These are phyloP conservation scores for Linaria vulgaris DNA, from an alignment of 257 asterid genomes.

Conservation along the genomic window DNA sequence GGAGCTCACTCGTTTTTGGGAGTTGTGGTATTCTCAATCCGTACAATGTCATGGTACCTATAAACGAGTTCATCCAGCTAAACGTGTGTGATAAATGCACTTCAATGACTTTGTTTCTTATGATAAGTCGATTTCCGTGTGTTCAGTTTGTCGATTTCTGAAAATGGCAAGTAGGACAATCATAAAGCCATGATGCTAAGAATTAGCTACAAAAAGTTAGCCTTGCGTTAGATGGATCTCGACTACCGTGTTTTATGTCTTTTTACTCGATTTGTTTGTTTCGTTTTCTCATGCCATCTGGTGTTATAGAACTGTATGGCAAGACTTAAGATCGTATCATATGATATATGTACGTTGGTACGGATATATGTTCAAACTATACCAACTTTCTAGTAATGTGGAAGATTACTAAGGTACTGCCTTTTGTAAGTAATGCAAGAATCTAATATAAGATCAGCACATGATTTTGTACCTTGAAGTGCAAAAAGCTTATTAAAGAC, in stretches of 20 bases:
- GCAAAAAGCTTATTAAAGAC: no score
- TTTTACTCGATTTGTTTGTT: no score
- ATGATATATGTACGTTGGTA: no score
- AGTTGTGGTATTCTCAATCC: neutral
- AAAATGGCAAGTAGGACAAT: neutral
- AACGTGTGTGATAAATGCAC: slow-evolving; percentile 8
- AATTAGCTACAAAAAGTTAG: neutral
- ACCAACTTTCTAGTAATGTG: no score
- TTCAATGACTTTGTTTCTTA: slow-evolving; percentile 1
- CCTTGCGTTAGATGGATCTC: neutral
- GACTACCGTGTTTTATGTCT: neutral
- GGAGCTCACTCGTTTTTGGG: slow-evolving; percentile 4
- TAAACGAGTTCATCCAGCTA: neutral
- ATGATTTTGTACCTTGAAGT: no score
- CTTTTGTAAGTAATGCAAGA: no score
- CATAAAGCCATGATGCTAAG: neutral
- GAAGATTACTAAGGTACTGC: no score
- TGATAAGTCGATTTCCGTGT: neutral
- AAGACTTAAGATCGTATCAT: no score
- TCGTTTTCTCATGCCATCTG: no score
- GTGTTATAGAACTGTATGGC: no score
- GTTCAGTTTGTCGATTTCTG: neutral
- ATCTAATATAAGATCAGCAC: no score
- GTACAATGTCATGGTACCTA: neutral
- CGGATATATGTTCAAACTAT: no score